Conservation (phyloP, 306 rosid genomes). For the Dalbergia cochinchinensis region DNA sequence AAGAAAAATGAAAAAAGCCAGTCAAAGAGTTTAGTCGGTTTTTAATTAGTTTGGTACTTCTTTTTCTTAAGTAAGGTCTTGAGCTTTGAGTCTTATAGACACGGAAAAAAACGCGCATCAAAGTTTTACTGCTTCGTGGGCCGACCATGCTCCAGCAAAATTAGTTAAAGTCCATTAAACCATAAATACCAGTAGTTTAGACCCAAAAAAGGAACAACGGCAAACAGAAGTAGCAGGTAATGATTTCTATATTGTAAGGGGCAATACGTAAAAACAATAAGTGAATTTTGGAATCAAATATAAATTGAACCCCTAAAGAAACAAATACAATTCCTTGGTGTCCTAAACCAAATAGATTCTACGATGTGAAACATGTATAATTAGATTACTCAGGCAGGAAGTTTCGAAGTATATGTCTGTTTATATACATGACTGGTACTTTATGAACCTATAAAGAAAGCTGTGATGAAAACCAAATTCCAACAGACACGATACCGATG, state of each 20-base stretch:
- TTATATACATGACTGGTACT: constrained; percentile 58
- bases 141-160: no score
- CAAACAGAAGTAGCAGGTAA: neutral
- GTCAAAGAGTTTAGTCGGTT: no score
- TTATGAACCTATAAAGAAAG: constrained; percentile 58
- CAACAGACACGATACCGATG: constrained; percentile 72
- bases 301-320: neutral
- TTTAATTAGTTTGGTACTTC: no score
- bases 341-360: constrained; percentile 54
- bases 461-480: constrained; percentile 82
- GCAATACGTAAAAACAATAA: constrained; percentile 1
- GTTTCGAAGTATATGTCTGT: constrained; percentile 46
- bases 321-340: neutral
- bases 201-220: neutral
- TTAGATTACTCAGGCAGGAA: constrained; percentile 49
- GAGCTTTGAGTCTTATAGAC: no score
- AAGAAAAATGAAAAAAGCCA: no score
- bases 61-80: no score
- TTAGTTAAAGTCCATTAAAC: no score
- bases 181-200: no score
- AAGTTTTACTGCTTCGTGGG: no score
- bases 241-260: neutral
- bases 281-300: constrained; percentile 22
- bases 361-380: constrained; percentile 58
- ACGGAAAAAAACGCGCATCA: no score